A percentile compares a stretch with the other conserved stretches of the same genome.
phyloP scores from a whole-genome alignment of 768 basidiomycete species.

The Trametes sanguinea region DNA sequence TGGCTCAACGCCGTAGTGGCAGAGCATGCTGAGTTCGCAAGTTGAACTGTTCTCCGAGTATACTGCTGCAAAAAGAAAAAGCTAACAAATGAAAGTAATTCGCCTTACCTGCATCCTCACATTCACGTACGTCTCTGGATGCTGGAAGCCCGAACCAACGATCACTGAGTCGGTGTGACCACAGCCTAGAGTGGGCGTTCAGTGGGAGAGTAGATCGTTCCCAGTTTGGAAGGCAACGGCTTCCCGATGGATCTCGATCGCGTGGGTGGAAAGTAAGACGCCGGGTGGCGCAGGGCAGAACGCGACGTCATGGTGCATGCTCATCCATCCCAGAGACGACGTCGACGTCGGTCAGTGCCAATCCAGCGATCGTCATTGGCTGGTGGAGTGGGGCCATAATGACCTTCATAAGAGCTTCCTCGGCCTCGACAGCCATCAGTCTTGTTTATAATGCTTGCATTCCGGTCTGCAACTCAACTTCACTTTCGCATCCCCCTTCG shows the following conservation, averaged over 20 bases:
- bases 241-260: slow-evolving; percentile 24
- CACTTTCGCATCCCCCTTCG: neutral
- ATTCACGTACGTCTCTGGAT: no score
- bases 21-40: no score
- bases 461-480: neutral
- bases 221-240: slow-evolving; percentile 2
- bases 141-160: no score
- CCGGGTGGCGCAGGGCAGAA: neutral
- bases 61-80: no score
- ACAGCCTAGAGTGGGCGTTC: neutral
- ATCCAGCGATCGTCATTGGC: slow-evolving; percentile 7
- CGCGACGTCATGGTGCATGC: slow-evolving; percentile 11
- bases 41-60: no score
- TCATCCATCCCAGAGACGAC: neutral
- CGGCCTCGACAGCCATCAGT: neutral
- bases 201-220: neutral
- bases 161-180: no score
- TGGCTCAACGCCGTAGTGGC: no score
- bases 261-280: neutral
- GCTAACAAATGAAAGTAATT: no score
- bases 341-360: neutral
- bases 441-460: slow-evolving; percentile 5
- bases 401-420: slow-evolving; percentile 1
- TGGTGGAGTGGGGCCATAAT: neutral
- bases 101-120: no score